These are phyloP conservation scores for Pseudogymnoascus sp. DNA, from an alignment of 2,329 filamentous ascomycete genomes.

Conservation along the genomic window DNA sequence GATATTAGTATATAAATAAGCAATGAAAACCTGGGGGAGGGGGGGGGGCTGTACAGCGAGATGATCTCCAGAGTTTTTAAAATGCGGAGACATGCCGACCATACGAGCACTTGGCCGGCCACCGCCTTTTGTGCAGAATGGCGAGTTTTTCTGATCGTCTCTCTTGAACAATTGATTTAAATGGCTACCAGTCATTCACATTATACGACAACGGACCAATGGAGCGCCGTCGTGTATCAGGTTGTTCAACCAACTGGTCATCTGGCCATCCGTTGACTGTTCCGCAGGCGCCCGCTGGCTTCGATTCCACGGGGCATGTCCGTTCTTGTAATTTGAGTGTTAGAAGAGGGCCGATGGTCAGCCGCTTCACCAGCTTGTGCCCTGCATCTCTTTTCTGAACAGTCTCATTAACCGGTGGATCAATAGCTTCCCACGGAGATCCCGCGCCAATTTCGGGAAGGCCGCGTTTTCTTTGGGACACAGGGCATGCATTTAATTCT, in stretches of 20 bases:
- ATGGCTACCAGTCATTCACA: background rate
- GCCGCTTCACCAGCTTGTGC: background rate
- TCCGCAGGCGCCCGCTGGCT: background rate
- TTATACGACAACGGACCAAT: background rate
- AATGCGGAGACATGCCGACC: background rate
- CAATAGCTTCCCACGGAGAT: background rate
- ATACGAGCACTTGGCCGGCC: background rate
- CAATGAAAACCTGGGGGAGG: background rate
- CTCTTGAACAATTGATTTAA: background rate
- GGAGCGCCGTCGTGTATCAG: background rate
- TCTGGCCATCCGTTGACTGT: background rate
- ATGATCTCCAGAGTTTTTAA: background rate
- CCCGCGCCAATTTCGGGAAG: background rate
- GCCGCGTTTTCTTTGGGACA: background rate
- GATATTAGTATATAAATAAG: background rate
- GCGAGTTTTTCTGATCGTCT: background rate
- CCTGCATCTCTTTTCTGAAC: background rate
- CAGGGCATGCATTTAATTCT: background rate
- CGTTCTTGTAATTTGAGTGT: background rate
- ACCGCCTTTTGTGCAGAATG: background rate
- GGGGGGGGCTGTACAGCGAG: background rate
- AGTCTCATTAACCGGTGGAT: background rate
- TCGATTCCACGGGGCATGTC: background rate
- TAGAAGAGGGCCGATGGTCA: background rate
- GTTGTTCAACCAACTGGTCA: background rate